These are phyloP conservation scores for Antitrichia curtipendula DNA, from an alignment of 225 moss, liverwort and hornwort species.

Conservation along the genomic window DNA sequence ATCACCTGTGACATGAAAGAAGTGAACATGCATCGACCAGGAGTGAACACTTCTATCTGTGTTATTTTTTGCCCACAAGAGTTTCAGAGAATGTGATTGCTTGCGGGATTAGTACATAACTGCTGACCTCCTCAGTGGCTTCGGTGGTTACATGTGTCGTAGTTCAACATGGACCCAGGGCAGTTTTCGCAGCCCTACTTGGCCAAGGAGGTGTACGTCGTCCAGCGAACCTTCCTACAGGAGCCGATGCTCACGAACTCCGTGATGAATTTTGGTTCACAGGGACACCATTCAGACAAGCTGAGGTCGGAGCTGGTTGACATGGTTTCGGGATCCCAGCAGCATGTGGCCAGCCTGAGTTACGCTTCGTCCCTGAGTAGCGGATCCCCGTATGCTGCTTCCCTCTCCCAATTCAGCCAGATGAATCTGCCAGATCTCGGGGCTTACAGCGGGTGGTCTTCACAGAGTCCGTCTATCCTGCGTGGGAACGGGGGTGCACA, in stretches of 20 bases:
- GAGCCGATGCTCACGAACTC: slow-evolving; percentile 47
- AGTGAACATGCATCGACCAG: background rate
- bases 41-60: background rate
- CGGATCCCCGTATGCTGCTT: slow-evolving; percentile 32
- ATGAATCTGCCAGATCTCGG: slow-evolving; percentile 12
- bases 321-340: slow-evolving; percentile 35
- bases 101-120: background rate
- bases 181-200: slow-evolving; percentile 59
- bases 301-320: slow-evolving; percentile 36
- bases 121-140: background rate
- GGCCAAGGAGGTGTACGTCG: slow-evolving; percentile 70
- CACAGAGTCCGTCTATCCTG: background rate
- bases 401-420: slow-evolving; percentile 40
- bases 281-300: slow-evolving; percentile 47
- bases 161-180: slow-evolving; percentile 62
- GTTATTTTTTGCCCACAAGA: background rate
- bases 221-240: slow-evolving; percentile 72
- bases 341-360: slow-evolving; percentile 29
- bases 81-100: background rate
- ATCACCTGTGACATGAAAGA: background rate
- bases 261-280: slow-evolving; percentile 50
- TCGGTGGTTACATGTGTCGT: slow-evolving; percentile 17
- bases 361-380: slow-evolving; percentile 26
- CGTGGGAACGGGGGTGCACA: slow-evolving; percentile 16
- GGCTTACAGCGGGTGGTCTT: slow-evolving; percentile 46